Evolutionary conservation across 2,329 filamentous ascomycete species (phyloP).

Genomic region (Trichoderma gracile): DNA sequence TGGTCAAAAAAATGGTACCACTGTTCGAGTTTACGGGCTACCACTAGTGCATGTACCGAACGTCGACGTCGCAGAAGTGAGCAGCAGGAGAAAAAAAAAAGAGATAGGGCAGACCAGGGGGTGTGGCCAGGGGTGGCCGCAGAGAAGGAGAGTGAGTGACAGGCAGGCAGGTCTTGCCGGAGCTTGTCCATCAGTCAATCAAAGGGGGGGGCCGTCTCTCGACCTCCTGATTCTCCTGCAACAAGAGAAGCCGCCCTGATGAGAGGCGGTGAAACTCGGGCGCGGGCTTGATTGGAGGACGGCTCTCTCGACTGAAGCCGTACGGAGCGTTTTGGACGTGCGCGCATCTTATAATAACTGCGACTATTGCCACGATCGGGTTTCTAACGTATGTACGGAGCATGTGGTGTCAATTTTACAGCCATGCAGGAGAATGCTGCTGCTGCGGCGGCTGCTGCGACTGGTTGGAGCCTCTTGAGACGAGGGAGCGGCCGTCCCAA

Average conservation of each 20-base stretch:
- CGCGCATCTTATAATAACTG: not conserved
- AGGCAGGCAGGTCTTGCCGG: constrained; percentile 4
- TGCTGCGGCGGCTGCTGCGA: too few species aligned
- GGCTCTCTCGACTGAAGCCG: not conserved
- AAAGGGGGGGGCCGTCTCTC: constrained; percentile 19
- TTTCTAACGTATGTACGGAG: not conserved
- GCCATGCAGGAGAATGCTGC: constrained; percentile 16
- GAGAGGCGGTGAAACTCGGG: constrained; percentile 26
- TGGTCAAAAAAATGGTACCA: not conserved
- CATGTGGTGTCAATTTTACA: constrained; percentile 7
- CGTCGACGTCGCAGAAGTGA: constrained; percentile 18
- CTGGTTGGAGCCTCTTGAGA: constrained; percentile 15
- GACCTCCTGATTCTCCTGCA: constrained; percentile 23
- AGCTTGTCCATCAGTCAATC: constrained; percentile 3
- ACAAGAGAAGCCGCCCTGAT: constrained; percentile 23
- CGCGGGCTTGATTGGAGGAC: constrained; percentile 16
- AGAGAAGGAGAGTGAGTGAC: not conserved
- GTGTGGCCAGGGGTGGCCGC: not conserved
- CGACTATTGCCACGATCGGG: too few species aligned
- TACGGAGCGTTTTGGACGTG: constrained; percentile 5
- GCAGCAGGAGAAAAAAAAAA: not conserved
- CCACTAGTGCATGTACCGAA: too few species aligned
- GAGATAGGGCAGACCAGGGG: constrained; percentile 11
- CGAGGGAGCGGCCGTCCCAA: constrained; percentile 6
- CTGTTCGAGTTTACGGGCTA: not conserved